Evolutionary conservation across 495 filamentous ascomycete genomes (phyloP), one percentile per base, ranked within the genome.

Genomic region (Trichocladium antarcticum): DNA sequence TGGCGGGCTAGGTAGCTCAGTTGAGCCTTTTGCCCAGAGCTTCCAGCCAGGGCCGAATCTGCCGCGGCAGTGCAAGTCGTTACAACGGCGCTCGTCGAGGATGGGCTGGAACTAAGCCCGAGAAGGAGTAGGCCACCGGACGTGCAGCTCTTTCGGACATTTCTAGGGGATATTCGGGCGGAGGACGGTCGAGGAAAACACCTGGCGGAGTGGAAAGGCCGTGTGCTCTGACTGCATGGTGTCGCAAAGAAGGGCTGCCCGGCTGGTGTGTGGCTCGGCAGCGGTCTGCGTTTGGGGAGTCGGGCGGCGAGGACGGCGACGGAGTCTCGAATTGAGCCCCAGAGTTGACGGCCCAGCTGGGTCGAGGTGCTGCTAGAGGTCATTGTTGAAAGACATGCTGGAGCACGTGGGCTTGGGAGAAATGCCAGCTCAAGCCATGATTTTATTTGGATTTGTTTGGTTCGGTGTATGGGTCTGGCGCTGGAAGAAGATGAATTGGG

Each of bases 341-440:
- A 71, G 51, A 68, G 49, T 42, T 67, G 62, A 36, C 69, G 69
- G 55, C 68, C 66, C 59, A 70, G 64, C 59, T 70, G 66, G 59
- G 70, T 60, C 52, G 66, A 61, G 15, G 62, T 60, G 47, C 64
- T 56, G 59, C 70, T 71, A 67, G 63, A 65, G 59, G 65, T 65
- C 70, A 72, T 73, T 58, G 61, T 64, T 59, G 56, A 60, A 62
- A 65, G 50, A 60, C 68, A 71, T 61, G 52, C 58, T 62, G 63
- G 41, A 37, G 40, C 47, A 44, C 39, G 35, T 40, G 42, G 49
- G 45, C 50, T 44, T 49, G 47, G 27, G 42, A 21, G 21, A 20
- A 21, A 50, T 20, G 32, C 44, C 27, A 42, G 19, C 12, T 57
- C 49, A 63, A 37, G 59, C 50, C 59, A 62, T 20, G 48, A 14